Conservation (phyloP, 2,329 filamentous ascomycete species). For the Botrytis cinerea region DNA sequence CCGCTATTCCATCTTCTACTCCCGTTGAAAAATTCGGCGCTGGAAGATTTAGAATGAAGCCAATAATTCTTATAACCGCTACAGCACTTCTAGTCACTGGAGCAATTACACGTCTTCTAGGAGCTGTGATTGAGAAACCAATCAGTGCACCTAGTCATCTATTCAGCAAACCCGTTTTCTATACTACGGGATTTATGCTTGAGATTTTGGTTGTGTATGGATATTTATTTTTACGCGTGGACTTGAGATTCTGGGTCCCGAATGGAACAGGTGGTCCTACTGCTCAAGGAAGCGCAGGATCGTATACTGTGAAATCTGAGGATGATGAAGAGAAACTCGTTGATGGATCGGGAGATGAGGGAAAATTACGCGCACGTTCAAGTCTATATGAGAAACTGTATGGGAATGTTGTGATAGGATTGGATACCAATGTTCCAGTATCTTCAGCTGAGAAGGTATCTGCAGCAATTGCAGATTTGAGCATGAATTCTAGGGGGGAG, state of each 20-base stretch:
- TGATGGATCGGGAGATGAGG: background rate
- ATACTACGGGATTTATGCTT: background rate
- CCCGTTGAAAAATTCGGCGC: background rate
- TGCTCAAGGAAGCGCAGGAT: conserved; percentile 29
- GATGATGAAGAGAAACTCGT: background rate
- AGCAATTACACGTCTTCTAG: background rate
- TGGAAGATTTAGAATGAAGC: background rate
- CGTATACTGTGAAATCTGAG: conserved; percentile 45
- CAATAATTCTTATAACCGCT: background rate
- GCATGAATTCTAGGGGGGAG: background rate
- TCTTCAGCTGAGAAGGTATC: background rate
- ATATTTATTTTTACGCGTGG: background rate
- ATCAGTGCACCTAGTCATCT: background rate
- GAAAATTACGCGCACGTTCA: background rate
- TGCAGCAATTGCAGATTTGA: background rate
- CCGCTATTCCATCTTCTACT: background rate
- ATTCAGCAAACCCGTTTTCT: background rate
- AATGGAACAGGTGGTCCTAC: background rate
- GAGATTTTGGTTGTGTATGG: background rate
- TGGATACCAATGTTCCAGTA: background rate
- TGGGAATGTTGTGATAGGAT: background rate
- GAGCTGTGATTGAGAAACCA: background rate
- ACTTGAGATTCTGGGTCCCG: background rate
- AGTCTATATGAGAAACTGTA: background rate
- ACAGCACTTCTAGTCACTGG: background rate